Percentiles rank a stretch among this genome's conserved stretches.
phyloP scores from a whole-genome alignment of 495 filamentous ascomycete genomes.

The Penicillium samsonianum region DNA sequence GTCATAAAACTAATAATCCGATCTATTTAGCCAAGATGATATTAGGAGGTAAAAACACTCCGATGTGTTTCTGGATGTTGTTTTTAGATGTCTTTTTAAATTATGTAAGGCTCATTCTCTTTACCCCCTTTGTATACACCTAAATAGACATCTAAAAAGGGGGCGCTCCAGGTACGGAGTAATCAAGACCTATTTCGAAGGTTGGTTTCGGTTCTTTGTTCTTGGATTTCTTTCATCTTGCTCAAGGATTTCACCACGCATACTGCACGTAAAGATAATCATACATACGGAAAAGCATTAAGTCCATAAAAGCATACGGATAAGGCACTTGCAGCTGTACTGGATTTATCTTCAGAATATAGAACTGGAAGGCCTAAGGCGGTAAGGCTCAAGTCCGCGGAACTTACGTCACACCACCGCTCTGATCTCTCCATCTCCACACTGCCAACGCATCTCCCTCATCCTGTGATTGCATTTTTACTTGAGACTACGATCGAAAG shows the following conservation, averaged over 20 bases:
- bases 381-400: conserved; percentile 25
- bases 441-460: conserved; percentile 43
- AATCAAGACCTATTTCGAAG: neutral
- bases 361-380: neutral
- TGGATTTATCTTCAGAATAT: neutral
- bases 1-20: neutral
- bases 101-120: neutral
- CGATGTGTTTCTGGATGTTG: neutral
- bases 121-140: no score
- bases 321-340: neutral
- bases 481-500: conserved; percentile 3
- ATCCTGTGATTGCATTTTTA: conserved; percentile 12
- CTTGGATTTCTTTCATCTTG: neutral
- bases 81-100: neutral
- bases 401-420: conserved; percentile 43
- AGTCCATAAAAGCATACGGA: neutral
- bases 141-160: no score
- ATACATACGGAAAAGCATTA: neutral
- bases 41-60: neutral
- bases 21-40: neutral
- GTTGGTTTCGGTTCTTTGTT: neutral
- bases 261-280: neutral
- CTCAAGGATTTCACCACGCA: neutral
- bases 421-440: conserved; percentile 32
- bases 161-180: neutral